Conservation (phyloP, 2,329 filamentous ascomycete genomes). For the Sclerotinia trifoliorum region DNA sequence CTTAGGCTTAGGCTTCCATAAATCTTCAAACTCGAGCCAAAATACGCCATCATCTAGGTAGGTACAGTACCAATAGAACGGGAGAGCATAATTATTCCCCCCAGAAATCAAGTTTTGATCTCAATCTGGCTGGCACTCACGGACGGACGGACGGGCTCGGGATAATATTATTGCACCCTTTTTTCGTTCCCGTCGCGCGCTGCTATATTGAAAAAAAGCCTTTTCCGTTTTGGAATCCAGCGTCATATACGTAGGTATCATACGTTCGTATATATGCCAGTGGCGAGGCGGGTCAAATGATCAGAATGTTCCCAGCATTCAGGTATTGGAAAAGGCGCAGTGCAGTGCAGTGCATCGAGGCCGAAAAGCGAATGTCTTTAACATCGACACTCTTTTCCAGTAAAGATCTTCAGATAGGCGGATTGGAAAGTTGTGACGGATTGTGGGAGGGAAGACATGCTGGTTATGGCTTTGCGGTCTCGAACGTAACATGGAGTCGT, state of each 20-base stretch:
- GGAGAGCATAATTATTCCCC: background rate
- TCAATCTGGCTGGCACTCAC: background rate
- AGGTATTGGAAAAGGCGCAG: conserved; percentile 17
- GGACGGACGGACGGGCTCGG: background rate
- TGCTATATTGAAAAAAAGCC: background rate
- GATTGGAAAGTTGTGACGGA: background rate
- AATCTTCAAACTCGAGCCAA: background rate
- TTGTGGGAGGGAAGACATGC: background rate
- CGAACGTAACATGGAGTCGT: background rate
- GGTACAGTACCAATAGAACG: background rate
- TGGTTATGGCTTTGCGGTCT: background rate
- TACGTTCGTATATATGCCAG: background rate
- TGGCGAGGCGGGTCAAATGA: conserved; percentile 9
- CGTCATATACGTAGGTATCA: background rate
- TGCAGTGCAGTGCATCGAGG: background rate
- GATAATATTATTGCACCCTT: background rate
- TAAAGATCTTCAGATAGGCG: conserved; percentile 3
- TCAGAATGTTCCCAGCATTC: conserved; percentile 12
- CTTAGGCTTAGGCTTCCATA: conserved; percentile 12
- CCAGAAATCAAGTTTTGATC: background rate
- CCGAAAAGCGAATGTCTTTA: background rate
- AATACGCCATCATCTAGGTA: background rate
- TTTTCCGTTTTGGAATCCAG: background rate
- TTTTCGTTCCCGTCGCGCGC: background rate
- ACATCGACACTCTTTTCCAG: background rate